Percentiles rank a stretch among this genome's conserved stretches.
phyloP scores from a whole-genome alignment of 495 filamentous ascomycete genomes.

The Talaromyces liani region DNA sequence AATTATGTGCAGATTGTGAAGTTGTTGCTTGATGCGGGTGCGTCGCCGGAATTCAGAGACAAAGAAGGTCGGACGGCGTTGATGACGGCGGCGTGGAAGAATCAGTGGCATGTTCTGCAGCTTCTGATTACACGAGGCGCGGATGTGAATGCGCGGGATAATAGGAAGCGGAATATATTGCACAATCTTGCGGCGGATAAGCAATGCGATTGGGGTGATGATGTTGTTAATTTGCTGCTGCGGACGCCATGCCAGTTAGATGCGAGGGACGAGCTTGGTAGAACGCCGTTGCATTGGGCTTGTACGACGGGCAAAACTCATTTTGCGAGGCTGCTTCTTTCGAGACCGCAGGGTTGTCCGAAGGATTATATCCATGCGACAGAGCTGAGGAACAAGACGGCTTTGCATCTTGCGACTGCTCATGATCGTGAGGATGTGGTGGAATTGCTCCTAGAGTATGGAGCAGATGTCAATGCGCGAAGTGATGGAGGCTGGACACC shows the following conservation, averaged over 20 bases:
- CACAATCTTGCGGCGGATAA: slow-evolving; percentile 53
- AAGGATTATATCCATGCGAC: slow-evolving; percentile 42
- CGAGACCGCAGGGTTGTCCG: slow-evolving; percentile 24
- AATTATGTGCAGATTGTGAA: slow-evolving; percentile 39
- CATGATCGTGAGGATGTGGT: slow-evolving; percentile 49
- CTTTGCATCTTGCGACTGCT: slow-evolving; percentile 52
- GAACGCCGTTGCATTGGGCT: slow-evolving; percentile 58
- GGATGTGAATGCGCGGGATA: slow-evolving; percentile 38
- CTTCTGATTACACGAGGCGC: slow-evolving; percentile 42
- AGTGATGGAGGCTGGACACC: slow-evolving; percentile 60
- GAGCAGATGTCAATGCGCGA: slow-evolving; percentile 45
- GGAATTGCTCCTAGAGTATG: slow-evolving; percentile 42
- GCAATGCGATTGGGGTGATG: slow-evolving; percentile 42
- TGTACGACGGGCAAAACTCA: slow-evolving; percentile 51
- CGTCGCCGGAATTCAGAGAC: slow-evolving; percentile 31
- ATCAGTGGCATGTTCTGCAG: slow-evolving; percentile 42
- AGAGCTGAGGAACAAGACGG: slow-evolving; percentile 52
- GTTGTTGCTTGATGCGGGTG: slow-evolving; percentile 37
- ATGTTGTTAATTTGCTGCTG: slow-evolving; percentile 40
- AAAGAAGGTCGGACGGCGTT: slow-evolving; percentile 47
- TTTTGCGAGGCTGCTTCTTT: slow-evolving; percentile 49
- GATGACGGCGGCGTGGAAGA: slow-evolving; percentile 53
- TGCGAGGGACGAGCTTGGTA: slow-evolving; percentile 39
- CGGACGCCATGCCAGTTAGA: slow-evolving; percentile 35
- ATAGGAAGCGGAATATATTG: slow-evolving; percentile 33